These are phyloP conservation scores for Annulohypoxylon truncatum DNA, from an alignment of 2,329 filamentous ascomycete species.

Conservation along the genomic window DNA sequence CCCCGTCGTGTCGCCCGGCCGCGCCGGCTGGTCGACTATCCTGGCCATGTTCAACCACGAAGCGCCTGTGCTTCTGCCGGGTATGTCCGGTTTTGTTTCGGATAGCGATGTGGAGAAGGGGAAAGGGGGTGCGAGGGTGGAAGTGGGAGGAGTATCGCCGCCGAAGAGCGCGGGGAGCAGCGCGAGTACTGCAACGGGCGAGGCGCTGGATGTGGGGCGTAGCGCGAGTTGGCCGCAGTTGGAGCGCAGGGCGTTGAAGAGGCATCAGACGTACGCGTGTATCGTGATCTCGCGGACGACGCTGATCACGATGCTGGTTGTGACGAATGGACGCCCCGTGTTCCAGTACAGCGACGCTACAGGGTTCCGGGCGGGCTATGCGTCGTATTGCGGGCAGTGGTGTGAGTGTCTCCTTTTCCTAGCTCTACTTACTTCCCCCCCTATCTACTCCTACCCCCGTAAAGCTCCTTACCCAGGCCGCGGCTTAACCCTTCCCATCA, in stretches of 20 bases:
- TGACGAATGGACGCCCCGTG: slow-evolving; percentile 47
- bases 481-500: too few relatives aligned
- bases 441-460: too few relatives aligned
- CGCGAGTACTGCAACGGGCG: background rate
- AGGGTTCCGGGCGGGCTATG: slow-evolving; percentile 49
- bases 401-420: slow-evolving; percentile 32
- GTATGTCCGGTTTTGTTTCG: slow-evolving; percentile 18
- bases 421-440: too few relatives aligned
- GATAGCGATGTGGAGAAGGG: slow-evolving; percentile 9
- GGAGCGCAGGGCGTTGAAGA: slow-evolving; percentile 31
- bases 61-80: slow-evolving; percentile 15
- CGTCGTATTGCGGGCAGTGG: slow-evolving; percentile 51
- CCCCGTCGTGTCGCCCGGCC: slow-evolving; percentile 39
- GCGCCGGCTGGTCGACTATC: slow-evolving; percentile 45
- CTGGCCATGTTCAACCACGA: slow-evolving; percentile 44
- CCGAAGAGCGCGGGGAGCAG: background rate
- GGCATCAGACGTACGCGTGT: slow-evolving; percentile 41
- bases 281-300: slow-evolving; percentile 43
- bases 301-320: slow-evolving; percentile 42
- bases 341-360: slow-evolving; percentile 49
- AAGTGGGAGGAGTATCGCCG: background rate
- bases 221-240: slow-evolving; percentile 27
- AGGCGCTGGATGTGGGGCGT: slow-evolving; percentile 10
- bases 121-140: background rate
- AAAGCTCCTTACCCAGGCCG: background rate